Conservation (phyloP, 176 grass and related monocot genomes). For the Aegilops speltoides region DNA sequence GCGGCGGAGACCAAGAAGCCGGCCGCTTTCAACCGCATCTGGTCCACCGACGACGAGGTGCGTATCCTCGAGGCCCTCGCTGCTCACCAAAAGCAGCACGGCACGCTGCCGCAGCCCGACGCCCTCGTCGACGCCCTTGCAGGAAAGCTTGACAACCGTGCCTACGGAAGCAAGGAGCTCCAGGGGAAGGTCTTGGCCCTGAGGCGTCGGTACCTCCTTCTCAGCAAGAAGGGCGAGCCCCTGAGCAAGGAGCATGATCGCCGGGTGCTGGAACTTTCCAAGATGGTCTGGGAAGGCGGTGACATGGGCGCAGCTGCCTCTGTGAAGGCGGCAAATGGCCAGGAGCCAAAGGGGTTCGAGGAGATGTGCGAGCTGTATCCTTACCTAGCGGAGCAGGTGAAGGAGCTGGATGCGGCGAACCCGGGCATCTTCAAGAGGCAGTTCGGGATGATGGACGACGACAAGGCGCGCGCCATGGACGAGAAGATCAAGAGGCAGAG, state of each 20-base stretch:
- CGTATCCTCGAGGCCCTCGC: conserved; percentile 44
- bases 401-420: neutral
- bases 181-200: conserved; percentile 24
- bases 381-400: conserved; percentile 38
- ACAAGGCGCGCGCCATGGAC: conserved; percentile 43
- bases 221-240: neutral
- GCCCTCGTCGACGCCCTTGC: conserved; percentile 15
- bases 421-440: conserved; percentile 39
- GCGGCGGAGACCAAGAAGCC: conserved; percentile 1
- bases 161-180: conserved; percentile 14
- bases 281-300: conserved; percentile 18
- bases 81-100: conserved; percentile 34
- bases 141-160: conserved; percentile 28
- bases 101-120: neutral
- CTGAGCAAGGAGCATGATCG: conserved; percentile 42
- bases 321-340: neutral
- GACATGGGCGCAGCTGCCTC: neutral
- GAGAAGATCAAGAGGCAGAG: conserved; percentile 53
- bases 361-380: conserved; percentile 35
- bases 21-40: conserved; percentile 18
- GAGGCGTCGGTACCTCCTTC: neutral
- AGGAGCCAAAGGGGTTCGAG: neutral
- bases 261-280: conserved; percentile 29
- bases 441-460: conserved; percentile 29
- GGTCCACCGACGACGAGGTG: conserved; percentile 42